Evolutionary conservation across 306 rosid species (phyloP).

Genomic region (Adenanthera pavonina): DNA sequence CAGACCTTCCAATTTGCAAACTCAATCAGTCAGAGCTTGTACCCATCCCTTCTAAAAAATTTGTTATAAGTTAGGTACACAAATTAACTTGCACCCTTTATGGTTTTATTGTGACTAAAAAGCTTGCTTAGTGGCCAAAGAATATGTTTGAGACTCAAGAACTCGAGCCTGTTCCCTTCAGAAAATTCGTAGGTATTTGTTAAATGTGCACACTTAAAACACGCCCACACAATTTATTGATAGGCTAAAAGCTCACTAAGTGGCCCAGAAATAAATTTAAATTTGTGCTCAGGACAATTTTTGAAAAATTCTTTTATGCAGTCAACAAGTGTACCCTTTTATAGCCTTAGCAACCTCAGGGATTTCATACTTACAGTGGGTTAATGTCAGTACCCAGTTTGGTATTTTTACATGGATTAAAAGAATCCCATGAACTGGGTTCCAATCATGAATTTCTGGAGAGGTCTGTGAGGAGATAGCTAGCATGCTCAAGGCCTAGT

Average conservation of each 20-base stretch:
- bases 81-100: no score
- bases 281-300: background rate
- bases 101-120: background rate
- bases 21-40: background rate
- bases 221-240: background rate
- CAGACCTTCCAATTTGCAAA: background rate
- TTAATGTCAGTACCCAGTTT: background rate
- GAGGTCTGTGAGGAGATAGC: background rate
- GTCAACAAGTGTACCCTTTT: background rate
- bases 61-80: background rate
- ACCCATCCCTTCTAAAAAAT: background rate
- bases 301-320: background rate
- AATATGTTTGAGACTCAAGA: background rate
- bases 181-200: background rate
- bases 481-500: background rate
- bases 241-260: background rate
- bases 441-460: background rate
- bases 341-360: background rate
- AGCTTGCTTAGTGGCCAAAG: background rate
- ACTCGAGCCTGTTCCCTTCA: background rate
- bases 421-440: background rate
- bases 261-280: background rate
- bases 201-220: background rate
- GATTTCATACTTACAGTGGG: background rate
- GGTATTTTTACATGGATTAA: background rate